A percentile compares a stretch with the other conserved stretches of the same genome.
Conservation (phyloP, 345 rosid species). For the Citrus cavaleriei region DNA sequence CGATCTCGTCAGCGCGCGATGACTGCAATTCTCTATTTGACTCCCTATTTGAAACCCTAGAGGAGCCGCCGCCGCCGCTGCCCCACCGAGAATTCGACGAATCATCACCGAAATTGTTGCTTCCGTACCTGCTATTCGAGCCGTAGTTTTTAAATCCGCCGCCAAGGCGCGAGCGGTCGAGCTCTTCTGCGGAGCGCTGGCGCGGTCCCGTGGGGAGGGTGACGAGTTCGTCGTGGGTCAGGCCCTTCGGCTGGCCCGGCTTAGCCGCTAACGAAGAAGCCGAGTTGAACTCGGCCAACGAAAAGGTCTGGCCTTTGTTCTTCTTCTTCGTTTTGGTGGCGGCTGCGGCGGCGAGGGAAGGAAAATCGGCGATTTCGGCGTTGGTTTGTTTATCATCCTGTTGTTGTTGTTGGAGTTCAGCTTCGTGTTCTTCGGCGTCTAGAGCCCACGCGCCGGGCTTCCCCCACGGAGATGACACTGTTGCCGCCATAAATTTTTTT, state of each 20-base stretch:
- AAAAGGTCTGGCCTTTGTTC: conserved; percentile 60
- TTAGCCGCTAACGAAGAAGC: not conserved
- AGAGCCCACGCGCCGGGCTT: conserved; percentile 98
- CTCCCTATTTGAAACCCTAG: conserved; percentile 54
- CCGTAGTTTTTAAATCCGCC: conserved; percentile 70
- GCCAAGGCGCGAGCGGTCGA: conserved; percentile 68
- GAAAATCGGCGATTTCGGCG: conserved; percentile 40
- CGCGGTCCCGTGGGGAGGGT: conserved; percentile 90
- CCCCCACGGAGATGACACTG: conserved; percentile 81
- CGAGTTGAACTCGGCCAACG: conserved; percentile 58
- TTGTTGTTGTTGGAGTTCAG: conserved; percentile 50
- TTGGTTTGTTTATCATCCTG: conserved; percentile 4
- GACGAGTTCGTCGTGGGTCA: conserved; percentile 56
- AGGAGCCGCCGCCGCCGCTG: conserved; percentile 20
- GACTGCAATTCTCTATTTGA: conserved; percentile 45
- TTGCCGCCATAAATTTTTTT: conserved; percentile 58
- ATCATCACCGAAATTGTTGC: conserved; percentile 38
- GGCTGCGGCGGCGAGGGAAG: conserved; percentile 63
- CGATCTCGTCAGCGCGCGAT: conserved; percentile 90
- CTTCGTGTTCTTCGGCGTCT: conserved; percentile 82
- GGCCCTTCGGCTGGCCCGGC: conserved; percentile 27
- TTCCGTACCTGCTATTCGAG: conserved; percentile 22
- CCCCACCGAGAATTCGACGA: conserved; percentile 57
- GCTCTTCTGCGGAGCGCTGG: conserved; percentile 79
- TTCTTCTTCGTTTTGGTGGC: conserved; percentile 74